phyloP scores from a whole-genome alignment of 495 filamentous ascomycete species.

The Polyplosphaeria fusca region DNA sequence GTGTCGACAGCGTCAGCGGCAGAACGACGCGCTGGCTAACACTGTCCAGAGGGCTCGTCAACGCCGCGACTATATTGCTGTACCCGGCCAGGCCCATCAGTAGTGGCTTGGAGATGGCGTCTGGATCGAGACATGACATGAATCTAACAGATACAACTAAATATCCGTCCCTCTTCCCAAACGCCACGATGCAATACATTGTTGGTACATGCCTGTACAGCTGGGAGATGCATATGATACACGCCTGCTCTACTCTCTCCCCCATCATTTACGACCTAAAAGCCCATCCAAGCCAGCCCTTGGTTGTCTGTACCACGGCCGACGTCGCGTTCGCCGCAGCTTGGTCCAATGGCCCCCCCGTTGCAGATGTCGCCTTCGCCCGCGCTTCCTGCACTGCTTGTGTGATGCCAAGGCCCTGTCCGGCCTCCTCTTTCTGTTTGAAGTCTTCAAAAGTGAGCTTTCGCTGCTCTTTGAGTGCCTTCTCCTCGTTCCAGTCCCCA shows the following conservation, averaged over 20 bases:
- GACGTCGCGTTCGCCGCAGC: slow-evolving; percentile 34
- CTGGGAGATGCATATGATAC: slow-evolving; percentile 31
- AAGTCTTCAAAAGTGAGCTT: slow-evolving; percentile 8
- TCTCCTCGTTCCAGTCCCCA: slow-evolving; percentile 28
- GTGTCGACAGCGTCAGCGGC: neutral
- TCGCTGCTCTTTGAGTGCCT: slow-evolving; percentile 23
- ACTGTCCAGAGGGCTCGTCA: slow-evolving; percentile 24
- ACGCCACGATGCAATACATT: slow-evolving; percentile 26
- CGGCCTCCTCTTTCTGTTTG: slow-evolving; percentile 9
- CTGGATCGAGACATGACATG: neutral
- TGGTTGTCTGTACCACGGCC: slow-evolving; percentile 27
- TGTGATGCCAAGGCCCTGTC: slow-evolving; percentile 10
- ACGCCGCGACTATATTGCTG: slow-evolving; percentile 32
- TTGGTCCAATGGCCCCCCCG: slow-evolving; percentile 21
- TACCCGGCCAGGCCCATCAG: slow-evolving; percentile 23
- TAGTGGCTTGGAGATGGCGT: neutral
- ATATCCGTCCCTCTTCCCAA: too few species aligned
- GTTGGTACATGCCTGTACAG: slow-evolving; percentile 21
- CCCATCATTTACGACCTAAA: slow-evolving; percentile 31
- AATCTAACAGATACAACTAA: too few species aligned
- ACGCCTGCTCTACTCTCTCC: slow-evolving; percentile 17
- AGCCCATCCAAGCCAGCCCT: slow-evolving; percentile 35
- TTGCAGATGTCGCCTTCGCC: neutral
- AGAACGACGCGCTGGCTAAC: neutral
- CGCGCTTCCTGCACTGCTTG: slow-evolving; percentile 23